A percentile compares a stretch with the other conserved stretches of the same genome.
phyloP scores from a whole-genome alignment of 2,329 filamentous ascomycete species.

The Phoma sp. region DNA sequence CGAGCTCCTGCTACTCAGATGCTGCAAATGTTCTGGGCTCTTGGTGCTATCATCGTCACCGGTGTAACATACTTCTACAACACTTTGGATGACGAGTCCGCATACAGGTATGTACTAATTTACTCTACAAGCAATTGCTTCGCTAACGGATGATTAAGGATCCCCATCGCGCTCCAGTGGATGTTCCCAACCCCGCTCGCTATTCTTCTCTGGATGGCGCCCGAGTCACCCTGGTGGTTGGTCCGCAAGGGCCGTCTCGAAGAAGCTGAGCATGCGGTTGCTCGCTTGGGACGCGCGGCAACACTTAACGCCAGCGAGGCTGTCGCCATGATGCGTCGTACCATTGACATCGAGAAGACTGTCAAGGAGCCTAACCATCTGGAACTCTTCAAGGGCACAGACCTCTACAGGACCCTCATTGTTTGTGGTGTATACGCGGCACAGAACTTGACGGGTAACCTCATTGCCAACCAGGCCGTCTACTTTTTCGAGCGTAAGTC shows the following conservation, averaged over 20 bases:
- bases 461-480: constrained; percentile 68
- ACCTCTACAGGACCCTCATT: constrained; percentile 61
- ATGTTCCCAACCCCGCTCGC: constrained; percentile 54
- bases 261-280: constrained; percentile 56
- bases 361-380: constrained; percentile 56
- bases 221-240: constrained; percentile 61
- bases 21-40: constrained; percentile 71
- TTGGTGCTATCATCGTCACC: constrained; percentile 66
- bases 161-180: constrained; percentile 52
- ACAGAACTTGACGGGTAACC: constrained; percentile 67
- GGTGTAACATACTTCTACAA: constrained; percentile 64
- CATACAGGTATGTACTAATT: constrained; percentile 29
- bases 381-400: constrained; percentile 63
- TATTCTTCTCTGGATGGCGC: constrained; percentile 54
- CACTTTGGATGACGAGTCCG: constrained; percentile 1
- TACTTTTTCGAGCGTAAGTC: constrained; percentile 65
- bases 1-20: constrained; percentile 66
- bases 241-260: constrained; percentile 53
- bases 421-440: constrained; percentile 64
- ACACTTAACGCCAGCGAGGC: constrained; percentile 52
- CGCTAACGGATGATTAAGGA: constrained; percentile 23
- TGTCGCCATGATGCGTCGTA: constrained; percentile 66
- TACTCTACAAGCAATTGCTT: not conserved
- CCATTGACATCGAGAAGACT: constrained; percentile 61
- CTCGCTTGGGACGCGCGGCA: constrained; percentile 56